phyloP scores from a whole-genome alignment of 2,329 filamentous ascomycete species.

The Fusarium luffae region DNA sequence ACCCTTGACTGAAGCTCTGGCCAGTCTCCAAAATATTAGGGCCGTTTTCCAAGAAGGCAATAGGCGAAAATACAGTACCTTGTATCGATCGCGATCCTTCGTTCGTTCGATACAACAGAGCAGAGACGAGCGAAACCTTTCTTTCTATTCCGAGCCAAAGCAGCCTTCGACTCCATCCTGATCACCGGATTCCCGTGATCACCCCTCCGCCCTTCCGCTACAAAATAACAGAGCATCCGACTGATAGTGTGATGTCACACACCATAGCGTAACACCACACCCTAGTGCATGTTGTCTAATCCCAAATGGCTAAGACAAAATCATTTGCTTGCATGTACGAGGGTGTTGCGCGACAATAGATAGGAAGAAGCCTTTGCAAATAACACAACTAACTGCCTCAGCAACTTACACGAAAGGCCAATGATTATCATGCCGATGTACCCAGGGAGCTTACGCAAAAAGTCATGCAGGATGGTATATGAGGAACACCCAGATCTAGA shows the following conservation, averaged over 20 bases:
- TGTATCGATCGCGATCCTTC: constrained; percentile 14
- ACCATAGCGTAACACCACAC: background rate
- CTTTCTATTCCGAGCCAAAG: background rate
- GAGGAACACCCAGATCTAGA: constrained; percentile 16
- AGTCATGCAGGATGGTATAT: constrained; percentile 13
- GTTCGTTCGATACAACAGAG: background rate
- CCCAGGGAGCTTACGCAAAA: background rate
- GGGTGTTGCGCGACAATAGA: constrained; percentile 5
- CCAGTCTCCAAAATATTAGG: constrained; percentile 21
- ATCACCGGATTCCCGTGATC: background rate
- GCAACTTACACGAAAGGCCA: background rate
- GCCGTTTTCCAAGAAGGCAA: constrained; percentile 14
- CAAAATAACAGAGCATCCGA: background rate
- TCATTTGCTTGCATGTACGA: constrained; percentile 4
- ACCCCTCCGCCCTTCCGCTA: background rate
- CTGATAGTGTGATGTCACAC: constrained; percentile 8
- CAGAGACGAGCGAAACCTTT: background rate
- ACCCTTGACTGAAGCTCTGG: constrained; percentile 10
- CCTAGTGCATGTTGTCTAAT: constrained; percentile 2
- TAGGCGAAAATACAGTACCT: constrained; percentile 3
- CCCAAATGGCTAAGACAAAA: constrained; percentile 8
- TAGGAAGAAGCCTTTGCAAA: background rate
- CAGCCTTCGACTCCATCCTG: background rate
- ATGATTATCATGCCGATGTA: constrained; percentile 1
- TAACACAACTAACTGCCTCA: background rate